Evolutionary conservation across 305 asterid species (phyloP).

Genomic region (Fraxinus floribunda): DNA sequence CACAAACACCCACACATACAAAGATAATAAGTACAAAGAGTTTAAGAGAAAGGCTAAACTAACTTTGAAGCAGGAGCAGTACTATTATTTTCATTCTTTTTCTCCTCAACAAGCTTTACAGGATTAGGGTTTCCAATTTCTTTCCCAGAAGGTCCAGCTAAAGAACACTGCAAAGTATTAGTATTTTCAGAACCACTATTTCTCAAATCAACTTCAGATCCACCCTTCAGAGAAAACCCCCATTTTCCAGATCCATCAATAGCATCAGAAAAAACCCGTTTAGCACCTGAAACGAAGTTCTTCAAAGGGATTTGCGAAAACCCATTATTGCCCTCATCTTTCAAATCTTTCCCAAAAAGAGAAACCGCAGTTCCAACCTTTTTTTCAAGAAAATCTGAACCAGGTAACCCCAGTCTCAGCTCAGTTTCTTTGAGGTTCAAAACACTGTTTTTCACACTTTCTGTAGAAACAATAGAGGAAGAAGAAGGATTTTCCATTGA

Average conservation of each 20-base stretch:
- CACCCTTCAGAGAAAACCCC: constrained; percentile 52
- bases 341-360: constrained; percentile 55
- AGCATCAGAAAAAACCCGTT: constrained; percentile 72
- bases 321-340: constrained; percentile 35
- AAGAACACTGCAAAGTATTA: constrained; percentile 5
- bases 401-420: constrained; percentile 81
- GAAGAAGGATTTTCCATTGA: constrained; percentile 34
- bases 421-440: constrained; percentile 63
- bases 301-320: constrained; percentile 32
- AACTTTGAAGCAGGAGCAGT: constrained; percentile 54
- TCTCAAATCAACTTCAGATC: constrained; percentile 48
- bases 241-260: constrained; percentile 66
- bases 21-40: background rate
- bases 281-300: constrained; percentile 53
- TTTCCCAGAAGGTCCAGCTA: constrained; percentile 26
- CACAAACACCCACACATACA: background rate
- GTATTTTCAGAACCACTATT: constrained; percentile 17
- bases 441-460: constrained; percentile 21
- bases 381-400: constrained; percentile 58
- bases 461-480: background rate
- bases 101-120: constrained; percentile 35
- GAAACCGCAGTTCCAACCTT: constrained; percentile 43
- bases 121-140: constrained; percentile 22
- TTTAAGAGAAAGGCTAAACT: background rate
- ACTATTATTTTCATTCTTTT: constrained; percentile 33